Evolutionary conservation across 2,329 filamentous ascomycete genomes (phyloP), one percentile per base, ranked within the genome.

Genomic region (Alternaria dauci): DNA sequence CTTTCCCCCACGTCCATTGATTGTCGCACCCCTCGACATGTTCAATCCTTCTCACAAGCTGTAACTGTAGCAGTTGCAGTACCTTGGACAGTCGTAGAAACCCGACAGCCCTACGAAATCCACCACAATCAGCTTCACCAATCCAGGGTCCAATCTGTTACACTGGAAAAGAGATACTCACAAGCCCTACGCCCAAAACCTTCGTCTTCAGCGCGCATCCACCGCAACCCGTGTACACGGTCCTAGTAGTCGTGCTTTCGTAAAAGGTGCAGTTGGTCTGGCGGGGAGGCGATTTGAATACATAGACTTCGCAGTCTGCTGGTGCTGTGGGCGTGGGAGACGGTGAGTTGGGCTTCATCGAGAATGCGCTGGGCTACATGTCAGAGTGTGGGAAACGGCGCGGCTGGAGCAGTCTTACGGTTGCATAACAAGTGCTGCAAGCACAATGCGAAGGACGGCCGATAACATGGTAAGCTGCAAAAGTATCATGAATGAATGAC

Each of bases 181-280:
- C 75, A 25, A 72, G 58, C 16, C 73, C 75, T 7, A 68, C 42
- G 1, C 75, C 74, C 2, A 74, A 50, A 11, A 14, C 34, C 44
- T 44, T 42, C 3, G 67, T 74, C 11, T 52, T 11, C 26, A 76
- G 25, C 4, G 41, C 60, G 47, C 74, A 76, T 16, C 72, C 70
- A 8, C 62, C 62, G 23, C 75, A 77, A 12, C 76, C 65, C 2
- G 65, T 72, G n/a, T 71, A 73, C 2, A 52, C 55, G 5, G 73
- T 76, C 8, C 43, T 43, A 0, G 74, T 76, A 16, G 52, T 56
- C 4, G 73, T 75, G 8, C 58, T 61, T 16, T 61, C 52, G 43
- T 67, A 65, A 9, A 71, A 69, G 5, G 71, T 76, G 55, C 74
- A 76, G 26, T 68, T 54, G 1, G 36, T 54, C 6, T 58, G 52